phyloP scores from a whole-genome alignment of 805 yeast species.

The Ogataea pini region DNA sequence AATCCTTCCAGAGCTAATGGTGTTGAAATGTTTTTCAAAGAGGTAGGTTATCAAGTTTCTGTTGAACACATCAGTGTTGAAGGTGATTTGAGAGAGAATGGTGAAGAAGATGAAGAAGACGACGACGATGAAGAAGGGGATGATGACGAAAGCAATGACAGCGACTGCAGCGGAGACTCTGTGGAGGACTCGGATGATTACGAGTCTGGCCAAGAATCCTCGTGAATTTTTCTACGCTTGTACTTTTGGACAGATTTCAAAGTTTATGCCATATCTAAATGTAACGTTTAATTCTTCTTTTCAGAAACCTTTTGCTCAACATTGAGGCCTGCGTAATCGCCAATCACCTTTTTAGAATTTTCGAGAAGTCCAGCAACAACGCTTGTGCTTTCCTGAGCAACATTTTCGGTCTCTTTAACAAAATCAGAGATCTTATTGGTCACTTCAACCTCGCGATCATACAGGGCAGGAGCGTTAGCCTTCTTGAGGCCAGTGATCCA shows the following conservation, averaged over 20 bases:
- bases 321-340: slow-evolving; percentile 66
- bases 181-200: slow-evolving; percentile 9
- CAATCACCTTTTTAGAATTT: slow-evolving; percentile 45
- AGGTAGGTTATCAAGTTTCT: slow-evolving; percentile 57
- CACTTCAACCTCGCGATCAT: slow-evolving; percentile 57
- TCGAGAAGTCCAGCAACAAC: slow-evolving; percentile 34
- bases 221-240: not conserved
- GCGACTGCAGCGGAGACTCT: slow-evolving; percentile 9
- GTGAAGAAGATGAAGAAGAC: slow-evolving; percentile 34
- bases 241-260: slow-evolving; percentile 1
- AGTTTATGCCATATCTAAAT: slow-evolving; percentile 1
- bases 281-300: slow-evolving; percentile 33
- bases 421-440: slow-evolving; percentile 47
- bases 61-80: slow-evolving; percentile 53
- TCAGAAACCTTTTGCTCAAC: slow-evolving; percentile 62
- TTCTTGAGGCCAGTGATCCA: slow-evolving; percentile 64
- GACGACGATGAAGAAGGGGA: slow-evolving; percentile 30
- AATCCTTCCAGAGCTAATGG: slow-evolving; percentile 63
- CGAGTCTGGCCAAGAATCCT: too few species aligned
- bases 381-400: slow-evolving; percentile 42
- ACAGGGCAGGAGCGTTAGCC: slow-evolving; percentile 60
- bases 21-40: slow-evolving; percentile 47
- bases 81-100: slow-evolving; percentile 26
- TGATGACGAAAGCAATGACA: slow-evolving; percentile 25
- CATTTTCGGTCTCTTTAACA: slow-evolving; percentile 43